phyloP scores from a whole-genome alignment of 192 early-diverging fungal species.

The Geosiphon pyriformis region DNA sequence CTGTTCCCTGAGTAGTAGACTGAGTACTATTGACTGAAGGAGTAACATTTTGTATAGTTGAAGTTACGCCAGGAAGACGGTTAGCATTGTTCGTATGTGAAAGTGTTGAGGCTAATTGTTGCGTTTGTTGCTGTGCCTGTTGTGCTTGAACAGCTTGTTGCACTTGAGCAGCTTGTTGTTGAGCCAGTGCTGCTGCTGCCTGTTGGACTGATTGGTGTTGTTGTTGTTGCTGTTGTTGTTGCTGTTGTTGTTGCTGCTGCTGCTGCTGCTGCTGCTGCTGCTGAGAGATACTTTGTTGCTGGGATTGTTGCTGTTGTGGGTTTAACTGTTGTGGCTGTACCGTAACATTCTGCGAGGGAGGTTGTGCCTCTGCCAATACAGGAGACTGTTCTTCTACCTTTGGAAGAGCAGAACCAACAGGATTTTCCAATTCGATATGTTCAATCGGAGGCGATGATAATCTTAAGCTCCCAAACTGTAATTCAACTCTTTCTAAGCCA shows the following conservation, averaged over 20 bases:
- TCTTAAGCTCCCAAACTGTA: conserved; percentile 76
- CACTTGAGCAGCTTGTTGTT: background rate
- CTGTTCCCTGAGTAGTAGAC: conserved; percentile 8
- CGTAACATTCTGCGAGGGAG: conserved; percentile 3
- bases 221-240: background rate
- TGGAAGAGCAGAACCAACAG: conserved; percentile 24
- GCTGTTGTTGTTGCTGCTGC: conserved; percentile 1
- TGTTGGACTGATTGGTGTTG: background rate
- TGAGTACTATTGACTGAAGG: conserved; percentile 14
- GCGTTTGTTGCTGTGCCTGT: background rate
- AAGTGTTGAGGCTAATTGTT: conserved; percentile 19
- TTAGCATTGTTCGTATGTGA: background rate
- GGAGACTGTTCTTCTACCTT: background rate
- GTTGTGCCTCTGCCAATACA: background rate
- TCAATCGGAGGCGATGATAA: conserved; percentile 52
- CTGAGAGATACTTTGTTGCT: background rate
- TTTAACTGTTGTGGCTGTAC: conserved; percentile 39
- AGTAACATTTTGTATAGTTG: background rate
- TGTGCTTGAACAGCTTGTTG: conserved; percentile 7
- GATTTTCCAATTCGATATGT: conserved; percentile 33
- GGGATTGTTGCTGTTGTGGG: conserved; percentile 36
- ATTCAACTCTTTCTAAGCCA: conserved; percentile 57
- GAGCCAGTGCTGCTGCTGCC: conserved; percentile 1
- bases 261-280: conserved; percentile 1
- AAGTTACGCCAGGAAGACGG: background rate